Evolutionary conservation across 345 rosid genomes (phyloP).

Genomic region (Geranium rotundifolium): DNA sequence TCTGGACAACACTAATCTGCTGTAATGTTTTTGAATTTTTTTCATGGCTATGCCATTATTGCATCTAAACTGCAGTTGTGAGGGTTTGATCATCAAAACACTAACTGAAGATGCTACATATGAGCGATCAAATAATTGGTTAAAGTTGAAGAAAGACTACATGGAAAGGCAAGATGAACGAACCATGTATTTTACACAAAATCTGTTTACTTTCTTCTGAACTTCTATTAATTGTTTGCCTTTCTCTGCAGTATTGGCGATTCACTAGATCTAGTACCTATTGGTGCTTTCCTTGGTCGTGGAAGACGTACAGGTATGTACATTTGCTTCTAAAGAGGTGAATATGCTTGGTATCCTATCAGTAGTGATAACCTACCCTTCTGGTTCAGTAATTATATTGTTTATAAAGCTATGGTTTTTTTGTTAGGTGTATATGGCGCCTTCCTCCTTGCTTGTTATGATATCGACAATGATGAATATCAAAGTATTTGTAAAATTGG

Average conservation of each 20-base stretch:
- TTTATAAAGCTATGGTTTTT: constrained; percentile 13
- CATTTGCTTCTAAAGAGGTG: background rate
- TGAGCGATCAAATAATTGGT: constrained; percentile 86
- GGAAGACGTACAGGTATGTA: constrained; percentile 79
- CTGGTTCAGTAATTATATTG: constrained; percentile 1
- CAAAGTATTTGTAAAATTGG: constrained; percentile 97
- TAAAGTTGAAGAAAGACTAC: constrained; percentile 91
- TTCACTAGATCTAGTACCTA: constrained; percentile 87
- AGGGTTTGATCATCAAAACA: constrained; percentile 93
- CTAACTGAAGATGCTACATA: constrained; percentile 85
- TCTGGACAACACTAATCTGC: too few relatives aligned
- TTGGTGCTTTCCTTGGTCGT: constrained; percentile 90
- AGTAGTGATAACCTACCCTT: constrained; percentile 1
- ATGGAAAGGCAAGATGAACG: constrained; percentile 53
- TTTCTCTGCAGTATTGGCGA: constrained; percentile 66
- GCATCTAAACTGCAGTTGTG: constrained; percentile 59
- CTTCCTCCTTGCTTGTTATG: constrained; percentile 87
- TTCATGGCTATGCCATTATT: constrained; percentile 4
- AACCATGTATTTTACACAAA: constrained; percentile 18
- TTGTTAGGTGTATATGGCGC: constrained; percentile 78
- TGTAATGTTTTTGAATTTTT: too few relatives aligned
- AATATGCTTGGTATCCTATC: background rate
- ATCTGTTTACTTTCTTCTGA: constrained; percentile 16
- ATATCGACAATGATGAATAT: constrained; percentile 59
- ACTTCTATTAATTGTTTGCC: constrained; percentile 13